Base-by-base conservation (phyloP, 768 basidiomycete genomes). In the Mycena filopes region DNA sequence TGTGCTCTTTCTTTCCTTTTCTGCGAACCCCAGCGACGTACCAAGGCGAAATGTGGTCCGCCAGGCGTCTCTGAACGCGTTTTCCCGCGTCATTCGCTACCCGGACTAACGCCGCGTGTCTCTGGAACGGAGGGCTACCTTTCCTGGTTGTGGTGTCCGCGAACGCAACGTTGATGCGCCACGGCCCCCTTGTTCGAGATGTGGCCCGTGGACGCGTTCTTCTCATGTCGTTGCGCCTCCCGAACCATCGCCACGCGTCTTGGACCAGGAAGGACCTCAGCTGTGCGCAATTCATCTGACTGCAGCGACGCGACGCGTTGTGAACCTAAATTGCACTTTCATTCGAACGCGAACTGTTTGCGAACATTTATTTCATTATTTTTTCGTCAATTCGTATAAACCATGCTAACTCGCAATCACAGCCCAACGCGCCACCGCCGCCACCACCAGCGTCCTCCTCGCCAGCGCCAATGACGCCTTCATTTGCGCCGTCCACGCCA, bases 71-170 rank as follows among this genome's bases (percentile, higher is more conserved):
- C 47, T 47, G 21, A 36, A 45, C 45, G 56, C 46, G 46, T 58
- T 43, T 47, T 26, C 26, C 56, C 43, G 31, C 46, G 10, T 25
- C 31, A 25, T 20, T 40, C 36, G 36, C 25, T 36, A 13, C 25
- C 56, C 56, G 56, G 9, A 25, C 13, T 58, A 58, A 47, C 45
- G 20, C 45, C 56, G 29, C 56, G 43, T 45, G 55, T 36, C 9
- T 42, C 31, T 45, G 43, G 43, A 41, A 2, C n/a, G 9, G 29
- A 28, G 12, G 28, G 8, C 41, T 13, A 31, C n/a, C n/a, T 48
- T 13, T 28, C 6, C 47, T 2, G 31, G 12, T 6, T 49, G 8
- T 28, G 20, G 15, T 16, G 48, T n/a, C n/a, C n/a, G n/a, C n/a
- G n/a, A n/a, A n/a, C n/a, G n/a, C n/a, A n/a, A n/a, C n/a, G n/a